Evolutionary conservation across 2,329 filamentous ascomycete genomes (phyloP), one percentile per base, ranked within the genome.

Genomic region (Arthrobotrys megalospora): DNA sequence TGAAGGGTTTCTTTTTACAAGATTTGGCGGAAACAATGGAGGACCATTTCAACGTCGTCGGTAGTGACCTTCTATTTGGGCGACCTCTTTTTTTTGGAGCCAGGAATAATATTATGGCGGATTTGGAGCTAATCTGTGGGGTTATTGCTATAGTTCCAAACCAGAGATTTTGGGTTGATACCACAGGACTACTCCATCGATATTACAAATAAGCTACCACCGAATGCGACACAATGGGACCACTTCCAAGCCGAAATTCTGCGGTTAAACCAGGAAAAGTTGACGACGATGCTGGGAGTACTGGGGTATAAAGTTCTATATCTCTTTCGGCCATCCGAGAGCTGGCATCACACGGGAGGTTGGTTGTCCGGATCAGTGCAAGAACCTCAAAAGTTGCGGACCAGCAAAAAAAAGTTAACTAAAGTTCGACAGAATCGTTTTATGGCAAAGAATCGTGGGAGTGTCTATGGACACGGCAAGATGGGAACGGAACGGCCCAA

Each of bases 301-400:
- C 53, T 55, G 19, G 75, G 75, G 32, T 78, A 78, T 55, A 78
- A 78, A 50, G 45, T 78, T 38, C 53, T 78, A 48, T 78, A 78
- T 68, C 67, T 78, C 19, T 78, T 78, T 50, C 62, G 75, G 75
- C 75, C 75, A 43, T 58, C 75, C 3, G 67, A 78, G 60, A 72
- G 75, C 47, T 78, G 67, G 62, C 75, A 78, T 78, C 75, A 78
- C 45, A 32, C 24, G 21, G 75, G 62, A 78, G 75, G 75, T 78
- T 78, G 63, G 68, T 72, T 72, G 55, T 65, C 65, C 47, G 67
- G 73, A 71, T 72, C 63, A 36, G 62, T 72, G 19, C 36, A 69
- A 43, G 21, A 41, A 36, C 12, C 21, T 55, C 55, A 21, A 28
- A 28, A 32, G 45, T 19, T 36, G 19, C 5, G 19, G 38, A 32